Conservation (phyloP, 2,329 filamentous ascomycete genomes). For the Colletotrichum horii region DNA sequence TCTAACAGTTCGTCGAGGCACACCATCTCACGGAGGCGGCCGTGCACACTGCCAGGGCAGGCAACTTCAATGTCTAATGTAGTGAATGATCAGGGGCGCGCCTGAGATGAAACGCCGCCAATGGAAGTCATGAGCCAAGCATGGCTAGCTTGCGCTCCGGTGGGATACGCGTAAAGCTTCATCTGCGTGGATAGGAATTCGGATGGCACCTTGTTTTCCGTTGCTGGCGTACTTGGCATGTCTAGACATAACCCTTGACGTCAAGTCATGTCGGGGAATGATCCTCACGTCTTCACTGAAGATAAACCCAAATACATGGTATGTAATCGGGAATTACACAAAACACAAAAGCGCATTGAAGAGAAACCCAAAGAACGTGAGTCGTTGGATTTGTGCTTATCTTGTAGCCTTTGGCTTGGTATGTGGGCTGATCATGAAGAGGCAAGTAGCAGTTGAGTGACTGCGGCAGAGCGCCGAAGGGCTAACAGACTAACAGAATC, state of each 20-base stretch:
- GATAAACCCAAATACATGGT: accelerated
- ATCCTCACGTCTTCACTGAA: not conserved
- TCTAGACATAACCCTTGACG: accelerated
- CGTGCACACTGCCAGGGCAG: not conserved
- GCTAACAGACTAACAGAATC: not conserved
- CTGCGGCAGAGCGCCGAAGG: not conserved
- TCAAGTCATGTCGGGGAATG: not conserved
- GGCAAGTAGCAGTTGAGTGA: not conserved
- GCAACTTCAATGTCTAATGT: not conserved
- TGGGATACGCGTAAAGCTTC: not conserved
- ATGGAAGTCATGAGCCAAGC: not conserved
- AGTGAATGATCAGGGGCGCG: not conserved
- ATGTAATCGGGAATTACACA: not conserved
- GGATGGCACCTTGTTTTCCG: not conserved
- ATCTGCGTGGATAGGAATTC: not conserved
- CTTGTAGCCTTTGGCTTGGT: not conserved
- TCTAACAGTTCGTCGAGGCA: not conserved
- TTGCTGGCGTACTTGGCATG: not conserved
- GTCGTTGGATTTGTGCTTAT: not conserved
- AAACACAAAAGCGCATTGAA: not conserved
- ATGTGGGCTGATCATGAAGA: not conserved
- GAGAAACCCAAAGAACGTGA: not conserved
- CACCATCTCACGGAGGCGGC: not conserved
- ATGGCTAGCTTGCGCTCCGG: not conserved
- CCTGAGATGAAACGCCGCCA: not conserved